Evolutionary conservation across 805 yeast species (phyloP), one percentile per base, ranked within the genome.

Genomic region (Saccharomycopsis oosterbeekiorum): DNA sequence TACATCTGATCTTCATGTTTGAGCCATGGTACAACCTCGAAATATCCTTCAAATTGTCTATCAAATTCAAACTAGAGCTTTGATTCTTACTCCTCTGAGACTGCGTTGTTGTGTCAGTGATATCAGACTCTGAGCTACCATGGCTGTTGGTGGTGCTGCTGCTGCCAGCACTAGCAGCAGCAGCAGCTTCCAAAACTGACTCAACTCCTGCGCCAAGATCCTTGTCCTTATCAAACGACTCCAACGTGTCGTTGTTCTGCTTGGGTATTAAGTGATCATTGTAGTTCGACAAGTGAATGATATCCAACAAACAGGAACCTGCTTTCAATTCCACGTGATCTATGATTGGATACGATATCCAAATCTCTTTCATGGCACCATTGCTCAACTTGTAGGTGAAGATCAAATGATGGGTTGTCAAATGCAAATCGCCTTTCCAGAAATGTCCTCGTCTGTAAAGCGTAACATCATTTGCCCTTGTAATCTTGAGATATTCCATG

Each of bases 331-430:
- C 80, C 1, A 86, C 83, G 56, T 77, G 77, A 56, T 83, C 85
- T 39, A 92, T 84, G 65, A 91, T 82, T 0, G 97, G 97, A 71
- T 90, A 93, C 62, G 96, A 87, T 37, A 90, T 80, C 99, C 98
- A 94, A 37, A 89, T 81, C 71, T 94, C 98, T 61, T 84, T 76
- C 9, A 67, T 67, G 26, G 66, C 70, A 65, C 63, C 65, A 29
- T 24, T 37, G 11, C 34, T 53, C 14, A 29, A n/a, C 34, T 57
- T 68, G 63, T 70, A 73, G 0, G 83, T 78, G 70, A 87, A 88
- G 41, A 88, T 87, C 67, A 88, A 71, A 73, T 88, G 94, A 69
- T 88, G 92, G 5, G 89, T 82, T 1, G 92, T 86, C 55, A 88
- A 72, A 69, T 85, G 92, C 36, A 88, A 69, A 2, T 84, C 77